Evolutionary conservation across 1,284 basidiomycete genomes (phyloP).

Genomic region (Blastosporella zonata): DNA sequence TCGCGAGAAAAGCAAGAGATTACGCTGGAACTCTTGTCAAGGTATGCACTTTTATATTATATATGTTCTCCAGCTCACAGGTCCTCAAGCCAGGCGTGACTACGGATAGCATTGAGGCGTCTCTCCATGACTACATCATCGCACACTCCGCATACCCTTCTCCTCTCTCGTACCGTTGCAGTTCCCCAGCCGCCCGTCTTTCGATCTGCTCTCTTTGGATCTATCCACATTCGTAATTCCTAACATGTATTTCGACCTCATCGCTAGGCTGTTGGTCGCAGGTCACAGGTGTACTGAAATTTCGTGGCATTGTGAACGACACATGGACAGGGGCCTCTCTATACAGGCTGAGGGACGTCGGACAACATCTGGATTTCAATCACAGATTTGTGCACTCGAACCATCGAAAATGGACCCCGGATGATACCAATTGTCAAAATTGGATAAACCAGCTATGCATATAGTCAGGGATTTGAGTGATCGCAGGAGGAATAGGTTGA

Average conservation of each 20-base stretch:
- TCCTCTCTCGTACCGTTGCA: slow-evolving; percentile 56
- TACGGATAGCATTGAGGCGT: slow-evolving; percentile 69
- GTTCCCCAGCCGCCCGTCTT: too few species aligned
- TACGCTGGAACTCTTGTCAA: slow-evolving; percentile 56
- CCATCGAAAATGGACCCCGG: neutral
- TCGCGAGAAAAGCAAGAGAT: slow-evolving; percentile 62
- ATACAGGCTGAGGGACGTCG: neutral
- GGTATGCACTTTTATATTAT: slow-evolving; percentile 19
- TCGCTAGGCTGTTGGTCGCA: too few species aligned
- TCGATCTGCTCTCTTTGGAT: too few species aligned
- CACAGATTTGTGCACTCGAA: neutral
- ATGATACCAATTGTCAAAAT: neutral
- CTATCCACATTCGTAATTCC: too few species aligned
- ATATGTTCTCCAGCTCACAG: neutral
- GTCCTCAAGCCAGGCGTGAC: slow-evolving; percentile 63
- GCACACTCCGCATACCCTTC: slow-evolving; percentile 81
- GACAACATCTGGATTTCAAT: neutral
- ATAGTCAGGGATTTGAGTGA: neutral
- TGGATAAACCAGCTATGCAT: neutral
- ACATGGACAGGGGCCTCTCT: too few species aligned
- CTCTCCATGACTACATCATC: slow-evolving; percentile 71
- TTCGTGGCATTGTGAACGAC: too few species aligned
- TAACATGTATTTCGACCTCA: too few species aligned
- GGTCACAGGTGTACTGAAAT: too few species aligned
- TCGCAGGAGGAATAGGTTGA: neutral